Conservation (phyloP, 108 stramenopile species). For the Fragilaria radians region DNA sequence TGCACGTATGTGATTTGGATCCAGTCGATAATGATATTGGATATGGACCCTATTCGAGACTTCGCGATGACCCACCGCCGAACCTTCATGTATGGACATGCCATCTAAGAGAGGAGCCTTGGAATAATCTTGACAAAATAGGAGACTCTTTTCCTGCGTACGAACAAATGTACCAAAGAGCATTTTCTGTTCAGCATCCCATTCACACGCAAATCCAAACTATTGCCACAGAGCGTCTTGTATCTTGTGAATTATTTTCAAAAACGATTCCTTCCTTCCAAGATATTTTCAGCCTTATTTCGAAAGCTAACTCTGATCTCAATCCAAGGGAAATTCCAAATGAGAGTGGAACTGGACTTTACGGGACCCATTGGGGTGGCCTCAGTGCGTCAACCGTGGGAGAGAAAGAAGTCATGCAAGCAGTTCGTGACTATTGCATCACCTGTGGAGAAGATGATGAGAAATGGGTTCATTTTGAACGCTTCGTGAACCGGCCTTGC, state of each 20-base stretch:
- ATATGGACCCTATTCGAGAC: constrained; percentile 22
- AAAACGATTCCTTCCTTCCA: neutral
- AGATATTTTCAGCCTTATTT: neutral
- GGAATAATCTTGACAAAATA: constrained; percentile 12
- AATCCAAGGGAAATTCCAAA: neutral
- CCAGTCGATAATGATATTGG: constrained; percentile 27
- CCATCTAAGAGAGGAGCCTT: constrained; percentile 25
- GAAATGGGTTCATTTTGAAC: constrained; percentile 5
- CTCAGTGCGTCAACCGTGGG: constrained; percentile 13
- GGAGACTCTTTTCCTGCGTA: constrained; percentile 16
- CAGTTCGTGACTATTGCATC: constrained; percentile 10
- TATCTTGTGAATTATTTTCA: neutral
- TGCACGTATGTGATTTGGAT: constrained; percentile 44
- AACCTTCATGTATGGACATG: constrained; percentile 21
- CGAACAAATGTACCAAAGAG: constrained; percentile 6
- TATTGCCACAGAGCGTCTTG: neutral
- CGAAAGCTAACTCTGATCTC: neutral
- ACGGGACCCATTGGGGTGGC: constrained; percentile 45
- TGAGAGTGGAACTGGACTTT: constrained; percentile 33
- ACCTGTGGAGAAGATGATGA: constrained; percentile 26
- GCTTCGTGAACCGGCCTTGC: neutral
- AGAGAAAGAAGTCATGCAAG: constrained; percentile 7
- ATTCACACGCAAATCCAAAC: neutral
- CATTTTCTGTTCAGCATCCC: neutral
- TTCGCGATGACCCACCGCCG: neutral